Percentiles rank a stretch among this genome's conserved stretches.
Conservation (phyloP, 73 alveolate species). For the Paramecium biaurelia region DNA sequence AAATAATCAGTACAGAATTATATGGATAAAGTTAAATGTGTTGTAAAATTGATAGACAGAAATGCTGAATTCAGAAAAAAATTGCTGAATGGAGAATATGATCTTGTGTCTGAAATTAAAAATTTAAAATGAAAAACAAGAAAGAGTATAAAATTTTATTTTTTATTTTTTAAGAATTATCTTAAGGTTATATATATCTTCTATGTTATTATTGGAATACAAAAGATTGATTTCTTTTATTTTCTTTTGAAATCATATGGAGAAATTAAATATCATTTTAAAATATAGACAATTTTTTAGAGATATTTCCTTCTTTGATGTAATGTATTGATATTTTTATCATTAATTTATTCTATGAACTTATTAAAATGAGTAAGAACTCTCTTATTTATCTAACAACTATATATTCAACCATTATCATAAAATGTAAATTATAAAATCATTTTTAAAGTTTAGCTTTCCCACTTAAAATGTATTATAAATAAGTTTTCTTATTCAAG, state of each 20-base stretch:
- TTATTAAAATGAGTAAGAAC: too few relatives aligned
- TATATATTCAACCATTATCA: neutral
- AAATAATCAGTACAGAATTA: neutral
- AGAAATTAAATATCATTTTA: too few relatives aligned
- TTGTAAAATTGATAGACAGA: neutral
- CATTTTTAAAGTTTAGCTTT: slow-evolving; percentile 30
- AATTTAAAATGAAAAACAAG: neutral
- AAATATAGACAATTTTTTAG: too few relatives aligned
- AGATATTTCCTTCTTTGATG: too few relatives aligned
- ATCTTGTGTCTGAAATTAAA: neutral
- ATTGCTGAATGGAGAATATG: neutral
- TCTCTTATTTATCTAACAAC: neutral
- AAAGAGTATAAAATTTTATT: neutral
- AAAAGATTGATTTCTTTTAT: neutral
- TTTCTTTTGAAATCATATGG: too few relatives aligned
- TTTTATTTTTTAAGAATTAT: neutral
- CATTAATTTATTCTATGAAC: neutral
- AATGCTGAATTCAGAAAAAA: neutral
- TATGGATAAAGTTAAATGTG: slow-evolving; percentile 17
- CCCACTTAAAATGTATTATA: slow-evolving; percentile 35
- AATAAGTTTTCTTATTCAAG: slow-evolving; percentile 20
- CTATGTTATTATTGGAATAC: neutral
- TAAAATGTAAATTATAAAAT: neutral
- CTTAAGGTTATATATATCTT: neutral
- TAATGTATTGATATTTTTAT: neutral